Evolutionary conservation across 768 basidiomycete genomes (phyloP).

Genomic region (Cystobasidium ongulense): DNA sequence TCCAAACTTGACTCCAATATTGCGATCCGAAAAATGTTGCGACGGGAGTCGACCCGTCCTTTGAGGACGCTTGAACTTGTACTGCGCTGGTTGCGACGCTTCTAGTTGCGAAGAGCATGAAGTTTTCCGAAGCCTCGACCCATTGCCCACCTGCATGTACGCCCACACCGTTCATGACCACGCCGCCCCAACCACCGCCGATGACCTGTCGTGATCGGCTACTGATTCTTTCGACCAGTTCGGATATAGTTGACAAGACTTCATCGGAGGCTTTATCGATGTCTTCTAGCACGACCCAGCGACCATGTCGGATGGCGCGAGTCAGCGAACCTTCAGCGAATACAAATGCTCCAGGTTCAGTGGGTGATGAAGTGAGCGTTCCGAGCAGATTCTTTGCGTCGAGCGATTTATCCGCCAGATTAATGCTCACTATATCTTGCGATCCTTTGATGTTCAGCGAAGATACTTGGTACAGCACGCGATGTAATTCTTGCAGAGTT

Average conservation of each 20-base stretch:
- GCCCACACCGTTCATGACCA: constrained; percentile 54
- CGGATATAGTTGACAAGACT: constrained; percentile 75
- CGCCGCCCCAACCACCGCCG: constrained; percentile 48
- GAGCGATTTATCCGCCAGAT: constrained; percentile 88
- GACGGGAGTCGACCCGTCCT: constrained; percentile 43
- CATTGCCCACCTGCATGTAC: constrained; percentile 62
- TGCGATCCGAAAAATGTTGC: constrained; percentile 74
- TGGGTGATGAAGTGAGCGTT: constrained; percentile 79
- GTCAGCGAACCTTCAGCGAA: constrained; percentile 93
- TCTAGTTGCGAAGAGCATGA: constrained; percentile 81
- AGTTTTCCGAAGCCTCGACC: constrained; percentile 67
- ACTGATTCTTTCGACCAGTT: constrained; percentile 62
- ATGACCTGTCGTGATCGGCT: constrained; percentile 35
- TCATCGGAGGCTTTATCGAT: constrained; percentile 84
- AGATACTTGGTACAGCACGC: constrained; percentile 54
- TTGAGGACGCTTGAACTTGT: neutral
- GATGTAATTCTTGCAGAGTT: constrained; percentile 66
- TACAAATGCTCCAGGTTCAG: constrained; percentile 76
- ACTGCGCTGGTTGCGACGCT: constrained; percentile 50
- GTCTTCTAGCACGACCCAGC: constrained; percentile 87
- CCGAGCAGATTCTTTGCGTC: constrained; percentile 89
- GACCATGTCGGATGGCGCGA: constrained; percentile 76
- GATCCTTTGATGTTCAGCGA: neutral
- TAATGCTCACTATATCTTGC: constrained; percentile 64
- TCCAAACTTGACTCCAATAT: constrained; percentile 65